A percentile compares a stretch with the other conserved stretches of the same genome.
These are phyloP conservation scores for Sugiyamaella americana DNA, from an alignment of 805 yeast species.

Conservation along the genomic window DNA sequence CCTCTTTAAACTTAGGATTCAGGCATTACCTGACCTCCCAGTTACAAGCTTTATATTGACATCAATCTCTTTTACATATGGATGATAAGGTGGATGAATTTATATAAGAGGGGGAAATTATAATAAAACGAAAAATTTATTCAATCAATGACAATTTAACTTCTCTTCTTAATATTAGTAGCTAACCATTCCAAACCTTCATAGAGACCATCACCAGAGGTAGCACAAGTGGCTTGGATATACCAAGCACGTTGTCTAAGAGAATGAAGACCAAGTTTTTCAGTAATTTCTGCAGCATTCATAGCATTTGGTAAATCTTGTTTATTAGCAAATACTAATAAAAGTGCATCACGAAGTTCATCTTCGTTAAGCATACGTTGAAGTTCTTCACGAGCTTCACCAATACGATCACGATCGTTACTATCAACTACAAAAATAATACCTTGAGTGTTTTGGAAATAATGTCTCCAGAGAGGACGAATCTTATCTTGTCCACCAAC, in stretches of 20 bases:
- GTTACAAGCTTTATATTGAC: no score
- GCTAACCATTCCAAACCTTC: conserved; percentile 98
- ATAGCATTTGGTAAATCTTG: conserved; percentile 99
- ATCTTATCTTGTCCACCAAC: conserved; percentile 94
- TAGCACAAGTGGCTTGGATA: conserved; percentile 98
- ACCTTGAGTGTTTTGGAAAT: conserved; percentile 98
- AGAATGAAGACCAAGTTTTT: conserved; percentile 92
- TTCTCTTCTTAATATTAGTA: conserved; percentile 69
- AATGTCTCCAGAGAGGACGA: conserved; percentile 94
- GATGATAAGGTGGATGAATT: no score
- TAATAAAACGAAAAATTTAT: no score
- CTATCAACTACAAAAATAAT: conserved; percentile 96
- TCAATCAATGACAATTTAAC: conserved; percentile 10
- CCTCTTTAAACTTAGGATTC: no score
- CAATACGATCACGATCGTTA: conserved; percentile 94
- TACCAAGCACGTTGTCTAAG: conserved; percentile 99
- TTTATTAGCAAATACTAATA: conserved; percentile 95
- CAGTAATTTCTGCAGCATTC: conserved; percentile 98
- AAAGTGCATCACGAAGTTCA: conserved; percentile 92
- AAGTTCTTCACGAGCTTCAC: conserved; percentile 96
- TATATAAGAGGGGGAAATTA: no score
- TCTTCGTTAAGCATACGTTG: conserved; percentile 98
- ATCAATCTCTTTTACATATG: no score
- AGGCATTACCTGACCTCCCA: no score
- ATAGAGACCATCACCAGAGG: conserved; percentile 97